A percentile compares a stretch with the other conserved stretches of the same genome.
phyloP scores from a whole-genome alignment of 2,329 filamentous ascomycete species.

The Calonectria fujianensis region DNA sequence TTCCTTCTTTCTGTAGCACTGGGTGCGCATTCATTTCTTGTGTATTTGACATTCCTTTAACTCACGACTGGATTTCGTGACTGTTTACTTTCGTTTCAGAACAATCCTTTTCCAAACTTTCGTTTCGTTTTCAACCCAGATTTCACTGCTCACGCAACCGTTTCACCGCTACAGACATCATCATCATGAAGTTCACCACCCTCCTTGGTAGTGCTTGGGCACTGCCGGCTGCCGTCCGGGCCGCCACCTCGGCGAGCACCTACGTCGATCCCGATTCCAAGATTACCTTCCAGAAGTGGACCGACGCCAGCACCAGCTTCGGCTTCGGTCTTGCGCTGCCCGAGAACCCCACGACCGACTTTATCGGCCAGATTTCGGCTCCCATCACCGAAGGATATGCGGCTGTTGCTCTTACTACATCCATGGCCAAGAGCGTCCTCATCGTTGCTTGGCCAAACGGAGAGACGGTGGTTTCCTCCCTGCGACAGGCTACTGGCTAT shows the following conservation, averaged over 20 bases:
- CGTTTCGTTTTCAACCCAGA: conserved; percentile 13
- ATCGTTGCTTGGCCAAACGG: conserved; percentile 75
- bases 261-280: conserved; percentile 69
- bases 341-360: conserved; percentile 71
- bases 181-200: conserved; percentile 47
- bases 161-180: neutral
- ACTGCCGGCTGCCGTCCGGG: conserved; percentile 39
- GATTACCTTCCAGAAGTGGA: conserved; percentile 72
- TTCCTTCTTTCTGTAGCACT: conserved; percentile 40
- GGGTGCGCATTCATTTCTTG: conserved; percentile 40
- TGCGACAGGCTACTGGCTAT: conserved; percentile 76
- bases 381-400: conserved; percentile 68
- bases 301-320: conserved; percentile 65
- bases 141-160: neutral
- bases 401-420: conserved; percentile 73
- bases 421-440: conserved; percentile 76
- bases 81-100: conserved; percentile 33
- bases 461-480: conserved; percentile 72
- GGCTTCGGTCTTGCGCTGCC: conserved; percentile 75
- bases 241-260: conserved; percentile 43
- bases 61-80: conserved; percentile 40
- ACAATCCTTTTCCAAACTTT: conserved; percentile 20
- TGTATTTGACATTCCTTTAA: conserved; percentile 34
- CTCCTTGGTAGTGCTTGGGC: conserved; percentile 48
- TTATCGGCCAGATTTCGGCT: conserved; percentile 74